Evolutionary conservation across 257 asterid species (phyloP).

Genomic region (Nicotiana benthamiana): DNA sequence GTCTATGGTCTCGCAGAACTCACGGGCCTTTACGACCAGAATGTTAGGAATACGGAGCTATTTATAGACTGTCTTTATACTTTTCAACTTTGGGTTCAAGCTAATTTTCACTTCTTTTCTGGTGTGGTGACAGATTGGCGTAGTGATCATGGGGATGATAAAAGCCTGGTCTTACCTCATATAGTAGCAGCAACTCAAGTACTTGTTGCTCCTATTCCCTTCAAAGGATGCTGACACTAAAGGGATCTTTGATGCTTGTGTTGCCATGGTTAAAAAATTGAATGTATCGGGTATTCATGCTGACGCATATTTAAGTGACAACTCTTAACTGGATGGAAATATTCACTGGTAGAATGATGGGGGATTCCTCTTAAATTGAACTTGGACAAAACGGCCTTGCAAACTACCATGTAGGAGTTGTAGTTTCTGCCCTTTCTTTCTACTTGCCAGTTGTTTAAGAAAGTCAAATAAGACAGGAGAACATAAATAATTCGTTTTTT

Average conservation of each 20-base stretch:
- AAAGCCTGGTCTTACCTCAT: conserved; percentile 85
- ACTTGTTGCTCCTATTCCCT: conserved; percentile 74
- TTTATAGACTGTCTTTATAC: background rate
- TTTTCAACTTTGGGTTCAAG: background rate
- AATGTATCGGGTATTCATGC: conserved; percentile 62
- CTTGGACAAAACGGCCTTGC: conserved; percentile 81
- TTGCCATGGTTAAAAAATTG: conserved; percentile 50
- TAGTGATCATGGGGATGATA: conserved; percentile 86
- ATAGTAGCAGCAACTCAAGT: conserved; percentile 71
- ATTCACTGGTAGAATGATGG: conserved; percentile 83
- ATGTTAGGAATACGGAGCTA: conserved; percentile 29
- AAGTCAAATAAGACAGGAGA: background rate
- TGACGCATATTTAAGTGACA: conserved; percentile 71
- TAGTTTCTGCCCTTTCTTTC: conserved; percentile 10
- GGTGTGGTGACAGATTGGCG: conserved; percentile 60
- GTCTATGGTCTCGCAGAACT: conserved; percentile 88
- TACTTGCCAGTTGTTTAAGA: background rate
- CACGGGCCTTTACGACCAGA: conserved; percentile 91
- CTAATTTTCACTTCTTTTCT: conserved; percentile 4
- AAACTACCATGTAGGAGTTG: conserved; percentile 49
- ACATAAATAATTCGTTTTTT: background rate
- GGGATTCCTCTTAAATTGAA: conserved; percentile 84
- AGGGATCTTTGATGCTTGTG: conserved; percentile 75
- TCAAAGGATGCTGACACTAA: conserved; percentile 73
- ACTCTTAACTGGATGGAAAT: conserved; percentile 93